These are phyloP conservation scores for Helotiales sp. DNA, from an alignment of 2,329 filamentous ascomycete genomes.

Conservation along the genomic window DNA sequence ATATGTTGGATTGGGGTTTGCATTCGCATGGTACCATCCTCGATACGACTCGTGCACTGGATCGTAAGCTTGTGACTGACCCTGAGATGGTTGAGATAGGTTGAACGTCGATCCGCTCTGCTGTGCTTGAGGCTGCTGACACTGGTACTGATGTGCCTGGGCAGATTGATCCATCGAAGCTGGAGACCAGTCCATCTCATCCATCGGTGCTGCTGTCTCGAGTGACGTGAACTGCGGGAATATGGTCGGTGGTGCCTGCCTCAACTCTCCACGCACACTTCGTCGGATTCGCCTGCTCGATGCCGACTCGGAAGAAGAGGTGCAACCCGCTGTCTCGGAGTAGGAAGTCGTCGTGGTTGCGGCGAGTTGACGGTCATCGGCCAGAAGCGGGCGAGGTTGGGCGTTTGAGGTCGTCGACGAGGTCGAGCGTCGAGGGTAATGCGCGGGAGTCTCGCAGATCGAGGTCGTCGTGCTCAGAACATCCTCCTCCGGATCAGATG, in stretches of 20 bases:
- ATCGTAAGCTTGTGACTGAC: background rate
- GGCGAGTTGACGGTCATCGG: background rate
- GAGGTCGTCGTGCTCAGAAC: background rate
- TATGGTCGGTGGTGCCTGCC: background rate
- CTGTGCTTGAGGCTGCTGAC: background rate
- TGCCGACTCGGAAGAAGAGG: background rate
- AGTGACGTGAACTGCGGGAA: background rate
- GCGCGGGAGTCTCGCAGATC: background rate
- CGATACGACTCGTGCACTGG: background rate
- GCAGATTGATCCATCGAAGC: background rate
- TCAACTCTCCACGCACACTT: background rate
- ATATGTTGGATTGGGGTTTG: background rate
- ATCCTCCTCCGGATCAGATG: too few relatives aligned
- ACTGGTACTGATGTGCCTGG: background rate
- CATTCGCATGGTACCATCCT: background rate
- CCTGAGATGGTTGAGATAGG: background rate
- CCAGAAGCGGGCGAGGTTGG: background rate
- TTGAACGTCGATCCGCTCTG: background rate
- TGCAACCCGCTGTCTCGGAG: background rate
- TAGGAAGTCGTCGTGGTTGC: background rate
- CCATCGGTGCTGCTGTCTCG: background rate
- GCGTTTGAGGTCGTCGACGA: background rate
- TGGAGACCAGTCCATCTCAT: background rate
- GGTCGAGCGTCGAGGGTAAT: background rate
- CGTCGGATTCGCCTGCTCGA: background rate